Conservation (phyloP, 2,329 filamentous ascomycete species). For the Botrytis cinerea region DNA sequence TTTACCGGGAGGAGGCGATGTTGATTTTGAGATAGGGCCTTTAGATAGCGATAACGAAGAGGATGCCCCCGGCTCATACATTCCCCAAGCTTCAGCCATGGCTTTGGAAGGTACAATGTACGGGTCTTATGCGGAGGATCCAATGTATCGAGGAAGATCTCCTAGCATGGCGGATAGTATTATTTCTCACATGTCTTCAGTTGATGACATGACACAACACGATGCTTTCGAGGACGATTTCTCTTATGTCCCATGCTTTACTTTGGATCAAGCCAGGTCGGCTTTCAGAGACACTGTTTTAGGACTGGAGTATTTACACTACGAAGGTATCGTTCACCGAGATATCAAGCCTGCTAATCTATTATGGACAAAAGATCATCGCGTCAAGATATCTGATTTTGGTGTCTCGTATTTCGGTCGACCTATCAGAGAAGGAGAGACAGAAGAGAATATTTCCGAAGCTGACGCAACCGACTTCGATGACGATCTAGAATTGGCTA, state of each 20-base stretch:
- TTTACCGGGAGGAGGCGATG: conserved; percentile 41
- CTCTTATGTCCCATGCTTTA: conserved; percentile 91
- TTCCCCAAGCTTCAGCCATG: conserved; percentile 47
- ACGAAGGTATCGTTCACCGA: conserved; percentile 79
- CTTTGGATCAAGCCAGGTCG: conserved; percentile 75
- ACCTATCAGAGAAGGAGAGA: conserved; percentile 79
- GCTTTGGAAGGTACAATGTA: conserved; percentile 78
- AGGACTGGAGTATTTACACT: conserved; percentile 90
- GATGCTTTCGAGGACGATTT: conserved; percentile 81
- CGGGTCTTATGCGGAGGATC: conserved; percentile 64
- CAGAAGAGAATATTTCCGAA: conserved; percentile 72
- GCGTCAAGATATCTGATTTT: conserved; percentile 98
- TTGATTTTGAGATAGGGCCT: conserved; percentile 44
- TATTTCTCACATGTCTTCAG: conserved; percentile 67
- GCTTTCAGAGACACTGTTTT: conserved; percentile 92
- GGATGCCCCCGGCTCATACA: conserved; percentile 55
- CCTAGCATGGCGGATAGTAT: conserved; percentile 80
- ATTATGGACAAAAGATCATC: conserved; percentile 79
- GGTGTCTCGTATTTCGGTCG: conserved; percentile 96
- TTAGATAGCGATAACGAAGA: conserved; percentile 53
- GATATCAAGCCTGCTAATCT: conserved; percentile 91
- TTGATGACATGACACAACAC: conserved; percentile 60
- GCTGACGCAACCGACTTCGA: conserved; percentile 85
- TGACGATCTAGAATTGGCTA: conserved; percentile 93
- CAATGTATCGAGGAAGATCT: conserved; percentile 64